Evolutionary conservation across 768 basidiomycete genomes (phyloP), one percentile per base, ranked within the genome.

Genomic region (Termitomyces sp.): DNA sequence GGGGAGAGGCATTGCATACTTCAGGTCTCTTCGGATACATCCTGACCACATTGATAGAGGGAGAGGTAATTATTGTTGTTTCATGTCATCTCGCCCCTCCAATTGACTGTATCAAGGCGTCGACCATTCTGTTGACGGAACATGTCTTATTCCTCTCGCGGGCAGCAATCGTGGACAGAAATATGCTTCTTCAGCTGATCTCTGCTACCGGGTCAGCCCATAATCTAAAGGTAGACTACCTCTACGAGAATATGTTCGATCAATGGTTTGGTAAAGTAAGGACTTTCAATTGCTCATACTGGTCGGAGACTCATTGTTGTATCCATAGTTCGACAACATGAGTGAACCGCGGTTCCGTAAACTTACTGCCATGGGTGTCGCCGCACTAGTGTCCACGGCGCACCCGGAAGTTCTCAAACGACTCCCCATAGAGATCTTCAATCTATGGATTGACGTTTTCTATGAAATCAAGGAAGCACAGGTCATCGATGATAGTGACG

Each of bases 391-490:
- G 35, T 81, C 89, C 0, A 91, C 90, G 0, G 90, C 82, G 12
- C 80, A 82, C 21, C 77, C 78, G 0, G 86, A 90, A 62, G 84
- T 93, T 11, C 79, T 96, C 10, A 74, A 79, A 30, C 79, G 88
- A 19, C 70, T 96, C 24, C 77, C 82, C 14, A 79, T 76, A 3
- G 93, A 94, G 61, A 82, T 92, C 24, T 89, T 90, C 68, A 88
- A 90, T 63, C 70, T 93, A 28, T 96, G 93, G 93, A 72, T 88
- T 38, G 93, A 94, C 58, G 93, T 94, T 5, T 84, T 95, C 51
- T 88, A 86, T 14, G 92, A 94, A 66, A 77, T 94, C 49, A 88
- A 85, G 64, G 93, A 95, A 68, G 83, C 83, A 8, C 72, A 76
- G 60, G 72, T 70, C 15, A 57, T 58, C 9, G 64, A 61, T 22